Base-by-base conservation (phyloP, 805 yeast genomes). In the Ogataea nonfermentans region DNA sequence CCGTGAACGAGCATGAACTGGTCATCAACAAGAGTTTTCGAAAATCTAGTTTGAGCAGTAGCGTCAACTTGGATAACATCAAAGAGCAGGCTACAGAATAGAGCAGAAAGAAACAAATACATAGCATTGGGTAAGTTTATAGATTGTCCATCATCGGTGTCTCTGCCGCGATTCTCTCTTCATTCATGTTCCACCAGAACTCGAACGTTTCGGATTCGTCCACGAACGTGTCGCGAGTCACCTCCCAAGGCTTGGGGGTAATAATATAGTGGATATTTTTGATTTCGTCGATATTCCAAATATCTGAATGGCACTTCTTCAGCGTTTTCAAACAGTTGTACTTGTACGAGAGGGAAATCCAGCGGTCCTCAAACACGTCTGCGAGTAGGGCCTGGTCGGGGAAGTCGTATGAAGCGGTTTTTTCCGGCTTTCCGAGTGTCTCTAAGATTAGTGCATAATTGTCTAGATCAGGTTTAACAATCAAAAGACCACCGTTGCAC, bases 171-270 rank as follows among this genome's bases (percentile, higher is more conserved):
- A 58, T 35, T 40, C 74, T 48, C 46, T 67, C 61, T 26, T 65
- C 63, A 46, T 75, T 69, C 33, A 70, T 54, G 39, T 59, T 57
- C 69, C 74, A 71, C 83, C 83, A 78, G 47, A 57, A 59, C 11
- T 58, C 48, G 48, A 78, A 78, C 5, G 81, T 74, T 2, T 57
- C 65, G 0, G 79, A 68, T 2, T 61, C 65, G 46, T 73, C 79
- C 5, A 56, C 35, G 19, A 40, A 53, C 6, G 53, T 51, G 13
- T 51, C 47, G 13, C 56, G 54, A 3, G 52, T 41, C 14, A 66
- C 67, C 29, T 76, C 71, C 84, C 84, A 78, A 3, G 84, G 84
- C 59, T 78, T 78, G 9, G 83, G 82, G 5, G 71, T 68, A 28
- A 78, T 46, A 23, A 78, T 78, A 52, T 72, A 78, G 56, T 78